Conservation (phyloP, 2,329 filamentous ascomycete genomes). For the Acephala macrosclerotiorum region DNA sequence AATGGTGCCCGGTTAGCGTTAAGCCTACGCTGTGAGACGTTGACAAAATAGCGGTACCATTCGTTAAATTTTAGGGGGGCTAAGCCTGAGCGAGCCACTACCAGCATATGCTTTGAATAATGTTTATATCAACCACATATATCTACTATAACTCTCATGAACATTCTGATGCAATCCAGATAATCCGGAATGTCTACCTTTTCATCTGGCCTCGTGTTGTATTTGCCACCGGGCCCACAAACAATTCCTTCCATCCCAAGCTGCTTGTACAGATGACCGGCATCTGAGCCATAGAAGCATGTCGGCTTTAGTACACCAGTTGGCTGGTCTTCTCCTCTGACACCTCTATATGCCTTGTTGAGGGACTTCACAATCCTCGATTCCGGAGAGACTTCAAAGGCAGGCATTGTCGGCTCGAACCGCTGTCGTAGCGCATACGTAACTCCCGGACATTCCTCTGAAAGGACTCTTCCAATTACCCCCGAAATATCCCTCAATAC, state of each 20-base stretch:
- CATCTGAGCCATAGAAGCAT: conserved; percentile 14
- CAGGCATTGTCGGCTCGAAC: conserved; percentile 13
- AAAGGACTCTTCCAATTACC: not conserved
- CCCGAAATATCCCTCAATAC: not conserved
- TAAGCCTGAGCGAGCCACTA: not conserved
- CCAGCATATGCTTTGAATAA: not conserved
- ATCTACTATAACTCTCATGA: conserved; percentile 16
- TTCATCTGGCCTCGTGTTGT: conserved; percentile 13
- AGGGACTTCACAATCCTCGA: conserved; percentile 13
- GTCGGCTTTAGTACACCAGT: conserved; percentile 12
- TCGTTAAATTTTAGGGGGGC: not conserved
- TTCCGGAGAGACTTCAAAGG: conserved; percentile 6
- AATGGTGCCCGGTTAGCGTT: no score
- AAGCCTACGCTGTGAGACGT: not conserved
- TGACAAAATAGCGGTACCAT: not conserved
- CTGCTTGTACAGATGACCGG: conserved; percentile 12
- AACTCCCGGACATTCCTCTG: conserved; percentile 6
- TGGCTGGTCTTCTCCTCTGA: conserved; percentile 8
- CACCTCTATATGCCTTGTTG: conserved; percentile 1
- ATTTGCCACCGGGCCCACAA: conserved; percentile 12
- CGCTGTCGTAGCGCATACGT: conserved; percentile 4
- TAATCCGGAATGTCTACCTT: conserved; percentile 13
- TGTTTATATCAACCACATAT: conserved; percentile 2
- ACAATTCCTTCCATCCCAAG: conserved; percentile 11
- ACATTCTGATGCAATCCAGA: conserved; percentile 12